phyloP scores from a whole-genome alignment of 352 stramenopile species.

The Globisporangium ultimum region DNA sequence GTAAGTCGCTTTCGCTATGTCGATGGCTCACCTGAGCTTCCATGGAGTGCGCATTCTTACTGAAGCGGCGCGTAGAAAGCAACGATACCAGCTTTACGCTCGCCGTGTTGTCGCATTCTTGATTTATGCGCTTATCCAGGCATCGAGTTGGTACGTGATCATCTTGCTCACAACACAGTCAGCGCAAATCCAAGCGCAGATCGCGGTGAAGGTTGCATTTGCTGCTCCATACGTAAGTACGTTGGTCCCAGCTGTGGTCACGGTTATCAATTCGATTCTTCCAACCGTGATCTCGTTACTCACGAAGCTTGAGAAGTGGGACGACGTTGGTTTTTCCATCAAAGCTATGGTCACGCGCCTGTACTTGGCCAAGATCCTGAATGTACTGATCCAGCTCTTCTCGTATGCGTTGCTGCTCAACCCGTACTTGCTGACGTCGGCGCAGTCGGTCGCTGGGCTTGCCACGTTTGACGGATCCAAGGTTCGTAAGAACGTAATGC shows the following conservation, averaged over 20 bases:
- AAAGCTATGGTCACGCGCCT: constrained; percentile 80
- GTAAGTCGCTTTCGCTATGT: constrained; percentile 16
- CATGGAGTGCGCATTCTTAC: too few species aligned
- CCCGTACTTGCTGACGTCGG: constrained; percentile 53
- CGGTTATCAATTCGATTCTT: constrained; percentile 69
- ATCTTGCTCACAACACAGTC: constrained; percentile 71
- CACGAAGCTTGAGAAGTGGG: constrained; percentile 71
- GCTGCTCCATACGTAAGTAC: constrained; percentile 54
- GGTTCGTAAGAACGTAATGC: constrained; percentile 59
- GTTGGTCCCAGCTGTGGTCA: constrained; percentile 69
- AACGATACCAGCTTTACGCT: constrained; percentile 55
- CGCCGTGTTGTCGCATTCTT: constrained; percentile 53
- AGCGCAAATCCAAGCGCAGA: constrained; percentile 42
- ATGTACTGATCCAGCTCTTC: constrained; percentile 76
- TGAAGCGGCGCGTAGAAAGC: constrained; percentile 19
- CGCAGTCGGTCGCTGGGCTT: constrained; percentile 26
- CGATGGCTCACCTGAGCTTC: too few species aligned
- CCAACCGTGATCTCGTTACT: constrained; percentile 62
- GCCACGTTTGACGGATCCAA: constrained; percentile 38
- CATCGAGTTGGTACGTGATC: constrained; percentile 67
- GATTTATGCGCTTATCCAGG: constrained; percentile 64
- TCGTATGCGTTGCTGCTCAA: constrained; percentile 71
- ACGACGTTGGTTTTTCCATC: constrained; percentile 74
- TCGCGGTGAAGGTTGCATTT: constrained; percentile 35
- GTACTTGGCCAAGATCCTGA: constrained; percentile 83